Base-by-base conservation (phyloP, 1,284 basidiomycete genomes). In the Trichosporon ovoides region DNA sequence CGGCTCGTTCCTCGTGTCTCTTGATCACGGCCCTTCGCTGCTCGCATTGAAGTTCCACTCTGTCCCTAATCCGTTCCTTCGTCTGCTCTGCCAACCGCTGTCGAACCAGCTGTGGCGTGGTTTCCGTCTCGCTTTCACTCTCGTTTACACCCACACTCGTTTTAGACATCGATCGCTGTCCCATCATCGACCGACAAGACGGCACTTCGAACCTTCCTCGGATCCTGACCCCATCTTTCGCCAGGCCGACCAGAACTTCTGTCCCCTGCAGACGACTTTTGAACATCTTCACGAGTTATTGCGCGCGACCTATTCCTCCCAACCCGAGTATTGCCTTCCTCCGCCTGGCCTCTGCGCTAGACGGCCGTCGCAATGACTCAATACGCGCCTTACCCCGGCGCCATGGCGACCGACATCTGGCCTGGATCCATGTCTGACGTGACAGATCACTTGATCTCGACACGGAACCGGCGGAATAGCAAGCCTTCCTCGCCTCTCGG, bases 331-430 rank as follows among this genome's bases (percentile, higher is more conserved):
- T 18, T 48, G 24, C 19, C n/a, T 22, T 16, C 16, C 20, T 24
- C 28, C n/a, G 40, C 33, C 31, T 33, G 52, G 12, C n/a, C n/a
- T n/a, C 14, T 24, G 24, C 13, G 7, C 28, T 11, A 31, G 43
- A n/a, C 43, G 43, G 43, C 22, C 14, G 14, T 22, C n/a, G 43
- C 43, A 48, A 48, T 48, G 43, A 48, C 16, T 19, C 34, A 53
- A 37, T 63, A 63, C 36, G 61, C 61, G 5, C 61, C 61, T 13
- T 55, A 63, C 18, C 61, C 61, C 3, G 61, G 53, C 12, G 61
- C 56, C 16, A 51, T 60, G 56, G 49, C 55, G 7, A 50, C 38
- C 52, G 61, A 63, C 13, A 50, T 54, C 5, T 63, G 58, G 58
- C 61, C 61, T 34, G 38, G 55, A 20, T 55, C 57, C 37, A 62